Conservation (phyloP, 768 basidiomycete species). For the Lentinula guzmanii region DNA sequence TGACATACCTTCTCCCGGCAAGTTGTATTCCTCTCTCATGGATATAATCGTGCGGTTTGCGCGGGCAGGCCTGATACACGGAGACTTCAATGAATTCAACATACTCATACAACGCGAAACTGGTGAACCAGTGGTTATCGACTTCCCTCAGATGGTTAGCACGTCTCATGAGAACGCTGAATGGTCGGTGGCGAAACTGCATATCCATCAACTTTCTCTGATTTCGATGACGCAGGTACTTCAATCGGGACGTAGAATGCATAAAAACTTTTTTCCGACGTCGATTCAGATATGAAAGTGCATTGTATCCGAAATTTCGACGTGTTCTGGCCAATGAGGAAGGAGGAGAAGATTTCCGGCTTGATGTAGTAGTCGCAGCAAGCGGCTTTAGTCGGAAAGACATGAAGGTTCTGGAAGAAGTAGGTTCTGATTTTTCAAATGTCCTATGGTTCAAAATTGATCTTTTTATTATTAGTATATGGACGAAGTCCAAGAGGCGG, state of each 20-base stretch:
- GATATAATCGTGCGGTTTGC: constrained; percentile 94
- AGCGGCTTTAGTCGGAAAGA: constrained; percentile 89
- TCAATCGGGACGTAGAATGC: constrained; percentile 97
- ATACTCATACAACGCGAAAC: constrained; percentile 80
- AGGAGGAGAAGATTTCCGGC: constrained; percentile 53
- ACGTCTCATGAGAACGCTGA: constrained; percentile 96
- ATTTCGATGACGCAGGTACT: constrained; percentile 65
- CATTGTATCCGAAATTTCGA: constrained; percentile 81
- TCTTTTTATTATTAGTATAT: constrained; percentile 48
- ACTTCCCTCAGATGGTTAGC: constrained; percentile 99
- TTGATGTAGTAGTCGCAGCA: constrained; percentile 91
- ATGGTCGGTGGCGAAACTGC: constrained; percentile 49
- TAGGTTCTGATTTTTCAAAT: constrained; percentile 31
- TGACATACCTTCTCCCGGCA: constrained; percentile 78
- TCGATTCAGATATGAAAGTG: constrained; percentile 89
- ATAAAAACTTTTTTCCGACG: constrained; percentile 89
- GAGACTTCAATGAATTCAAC: constrained; percentile 99
- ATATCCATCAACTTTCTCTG: constrained; percentile 8
- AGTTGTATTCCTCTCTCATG: constrained; percentile 89
- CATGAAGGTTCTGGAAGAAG: constrained; percentile 79
- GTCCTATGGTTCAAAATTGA: constrained; percentile 11
- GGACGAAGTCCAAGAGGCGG: constrained; percentile 30
- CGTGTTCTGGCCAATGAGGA: constrained; percentile 44
- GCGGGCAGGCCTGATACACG: constrained; percentile 92
- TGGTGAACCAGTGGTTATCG: constrained; percentile 84